Base-by-base conservation (phyloP, 257 asterid genomes). In the Echites panduratus region DNA sequence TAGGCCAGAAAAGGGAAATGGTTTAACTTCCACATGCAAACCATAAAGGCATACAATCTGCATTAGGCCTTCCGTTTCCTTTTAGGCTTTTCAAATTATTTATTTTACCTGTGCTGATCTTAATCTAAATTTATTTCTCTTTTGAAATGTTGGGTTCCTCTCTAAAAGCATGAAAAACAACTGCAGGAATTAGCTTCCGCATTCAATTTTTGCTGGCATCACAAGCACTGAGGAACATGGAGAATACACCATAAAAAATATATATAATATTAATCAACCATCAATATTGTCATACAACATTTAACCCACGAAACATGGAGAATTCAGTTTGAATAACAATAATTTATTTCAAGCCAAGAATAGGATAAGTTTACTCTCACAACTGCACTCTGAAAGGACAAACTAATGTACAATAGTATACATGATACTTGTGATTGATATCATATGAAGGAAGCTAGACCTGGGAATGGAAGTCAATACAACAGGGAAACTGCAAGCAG, bases 21-120 rank as follows among this genome's bases (percentile, higher is more conserved):
- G 29, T n/a, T n/a, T n/a, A 58, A 58, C 65, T 58, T 58, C 65
- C 41, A 58, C 65, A 58, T 58, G 65, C 65, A 58, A 27, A 9
- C 19, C 65, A 45, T 9, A 45, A 10, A 45, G 49, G 12, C 49
- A 45, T 45, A 9, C 12, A 45, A 7, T 11, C 49, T 45, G 13
- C 9, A 7, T 45, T 45, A 45, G 49, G 49, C 49, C 49, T 45
- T 10, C 9, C 9, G 1, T 45, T 45, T 32, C 38, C 49, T 45
- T 43, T 40, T 40, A 4, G 0, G 47, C 13, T 47, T 10, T 4
- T 47, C 13, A 2, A 10, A 10, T 47, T 10, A 16, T 47, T 47
- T 47, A 12, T 47, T 47, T 48, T 48, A 19, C 20, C 20, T 48
- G 3, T 48, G 53, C 53, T 12, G 53, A 48, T 48, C 49, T 11